Percentiles rank a stretch among this genome's conserved stretches.
phyloP scores from a whole-genome alignment of 805 yeast genomes.

The Sungouiella thailandica region DNA sequence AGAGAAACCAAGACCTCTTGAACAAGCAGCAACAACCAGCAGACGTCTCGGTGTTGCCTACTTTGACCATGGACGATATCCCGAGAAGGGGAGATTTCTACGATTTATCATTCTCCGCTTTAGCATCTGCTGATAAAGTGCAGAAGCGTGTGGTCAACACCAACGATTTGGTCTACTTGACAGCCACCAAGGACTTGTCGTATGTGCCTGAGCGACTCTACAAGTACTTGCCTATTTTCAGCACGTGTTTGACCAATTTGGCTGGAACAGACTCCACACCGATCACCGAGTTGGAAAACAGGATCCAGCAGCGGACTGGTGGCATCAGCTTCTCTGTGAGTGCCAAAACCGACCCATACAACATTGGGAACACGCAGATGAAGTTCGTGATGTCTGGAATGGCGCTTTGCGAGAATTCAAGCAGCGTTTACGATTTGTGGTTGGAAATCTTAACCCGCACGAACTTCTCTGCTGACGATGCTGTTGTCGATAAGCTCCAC shows the following conservation, averaged over 20 bases:
- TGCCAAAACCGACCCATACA: constrained; percentile 50
- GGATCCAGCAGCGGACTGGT: constrained; percentile 78
- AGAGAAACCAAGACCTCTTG: constrained; percentile 56
- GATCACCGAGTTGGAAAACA: constrained; percentile 80
- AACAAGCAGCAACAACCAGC: constrained; percentile 64
- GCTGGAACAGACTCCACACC: constrained; percentile 69
- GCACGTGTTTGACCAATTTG: constrained; percentile 74
- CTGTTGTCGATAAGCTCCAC: constrained; percentile 57
- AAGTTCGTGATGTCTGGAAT: constrained; percentile 61
- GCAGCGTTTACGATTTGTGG: constrained; percentile 61
- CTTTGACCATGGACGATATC: constrained; percentile 70
- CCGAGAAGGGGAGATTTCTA: constrained; percentile 45
- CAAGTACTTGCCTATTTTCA: constrained; percentile 70
- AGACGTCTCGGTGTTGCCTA: constrained; percentile 76
- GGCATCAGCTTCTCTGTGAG: constrained; percentile 66
- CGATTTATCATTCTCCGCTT: constrained; percentile 22
- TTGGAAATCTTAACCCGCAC: constrained; percentile 64
- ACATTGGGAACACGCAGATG: constrained; percentile 45
- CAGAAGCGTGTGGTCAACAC: constrained; percentile 59
- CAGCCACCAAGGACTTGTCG: constrained; percentile 59
- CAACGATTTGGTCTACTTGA: constrained; percentile 76
- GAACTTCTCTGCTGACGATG: constrained; percentile 48
- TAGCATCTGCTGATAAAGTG: constrained; percentile 27
- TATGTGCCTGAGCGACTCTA: constrained; percentile 57
- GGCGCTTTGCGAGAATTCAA: constrained; percentile 61